Evolutionary conservation across 768 basidiomycete genomes (phyloP).

Genomic region (Pholiota conissans): DNA sequence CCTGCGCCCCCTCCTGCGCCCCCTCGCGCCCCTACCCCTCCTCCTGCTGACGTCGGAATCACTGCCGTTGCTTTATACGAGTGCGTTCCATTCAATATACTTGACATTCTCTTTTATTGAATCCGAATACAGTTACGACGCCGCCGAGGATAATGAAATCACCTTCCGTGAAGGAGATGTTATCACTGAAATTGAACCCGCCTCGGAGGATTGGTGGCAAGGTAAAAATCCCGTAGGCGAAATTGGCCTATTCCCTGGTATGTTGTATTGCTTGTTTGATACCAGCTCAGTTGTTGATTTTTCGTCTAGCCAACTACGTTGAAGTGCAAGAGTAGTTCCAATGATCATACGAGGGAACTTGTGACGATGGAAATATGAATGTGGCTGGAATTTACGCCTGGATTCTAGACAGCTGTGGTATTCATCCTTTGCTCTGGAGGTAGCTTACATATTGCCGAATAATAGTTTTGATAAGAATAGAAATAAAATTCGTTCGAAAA

Average conservation of each 20-base stretch:
- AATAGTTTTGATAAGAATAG: background rate
- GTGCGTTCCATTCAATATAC: slow-evolving; percentile 39
- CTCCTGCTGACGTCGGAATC: slow-evolving; percentile 57
- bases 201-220: slow-evolving; percentile 90
- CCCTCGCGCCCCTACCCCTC: slow-evolving; percentile 44
- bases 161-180: slow-evolving; percentile 81
- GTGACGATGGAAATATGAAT: too few species aligned
- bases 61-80: slow-evolving; percentile 69
- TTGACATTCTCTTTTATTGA: background rate
- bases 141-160: slow-evolving; percentile 89
- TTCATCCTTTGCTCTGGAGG: background rate
- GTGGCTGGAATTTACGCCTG: background rate
- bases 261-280: slow-evolving; percentile 18
- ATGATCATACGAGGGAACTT: slow-evolving; percentile 4
- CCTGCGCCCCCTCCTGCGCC: slow-evolving; percentile 46
- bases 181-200: slow-evolving; percentile 77
- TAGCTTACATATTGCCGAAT: background rate
- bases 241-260: slow-evolving; percentile 77
- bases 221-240: slow-evolving; percentile 58
- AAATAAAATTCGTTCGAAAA: background rate
- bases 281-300: background rate
- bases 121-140: slow-evolving; percentile 65
- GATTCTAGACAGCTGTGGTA: background rate
- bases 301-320: slow-evolving; percentile 34
- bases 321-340: slow-evolving; percentile 32